phyloP scores from a whole-genome alignment of 163 green algal species.

The Botryococcus braunii region DNA sequence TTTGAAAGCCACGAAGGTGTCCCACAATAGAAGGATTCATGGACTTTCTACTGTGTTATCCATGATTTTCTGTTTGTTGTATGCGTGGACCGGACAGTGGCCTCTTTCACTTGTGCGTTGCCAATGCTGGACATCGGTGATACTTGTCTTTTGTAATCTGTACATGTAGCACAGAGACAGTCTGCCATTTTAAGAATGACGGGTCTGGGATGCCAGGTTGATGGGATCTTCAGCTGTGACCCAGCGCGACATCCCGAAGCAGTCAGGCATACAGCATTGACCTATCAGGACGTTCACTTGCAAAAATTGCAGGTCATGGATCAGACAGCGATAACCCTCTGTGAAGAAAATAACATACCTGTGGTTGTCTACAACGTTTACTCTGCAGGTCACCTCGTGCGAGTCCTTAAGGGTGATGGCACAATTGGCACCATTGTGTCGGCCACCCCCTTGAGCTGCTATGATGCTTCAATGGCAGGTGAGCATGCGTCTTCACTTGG shows the following conservation, averaged over 20 bases:
- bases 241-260: conserved; percentile 65
- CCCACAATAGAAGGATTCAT: background rate
- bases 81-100: no score
- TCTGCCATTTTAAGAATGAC: no score
- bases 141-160: background rate
- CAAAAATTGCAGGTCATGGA: conserved; percentile 85
- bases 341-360: conserved; percentile 93
- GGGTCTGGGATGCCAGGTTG: no score
- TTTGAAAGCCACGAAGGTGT: conserved; percentile 89
- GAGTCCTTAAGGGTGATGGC: conserved; percentile 35
- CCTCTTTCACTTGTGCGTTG: conserved; percentile 4
- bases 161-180: no score
- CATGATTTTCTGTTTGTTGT: background rate
- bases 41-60: background rate
- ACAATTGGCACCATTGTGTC: conserved; percentile 33
- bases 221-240: conserved; percentile 92
- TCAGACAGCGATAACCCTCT: conserved; percentile 93
- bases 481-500: no score
- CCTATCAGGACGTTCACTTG: conserved; percentile 50
- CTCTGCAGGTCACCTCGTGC: conserved; percentile 62
- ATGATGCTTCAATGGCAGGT: no score
- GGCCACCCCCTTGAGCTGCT: no score
- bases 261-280: conserved; percentile 48
- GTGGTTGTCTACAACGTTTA: conserved; percentile 83
- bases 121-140: background rate